These are phyloP conservation scores for Yamadazyma sp. DNA, from an alignment of 1,139 yeast genomes.

Conservation along the genomic window DNA sequence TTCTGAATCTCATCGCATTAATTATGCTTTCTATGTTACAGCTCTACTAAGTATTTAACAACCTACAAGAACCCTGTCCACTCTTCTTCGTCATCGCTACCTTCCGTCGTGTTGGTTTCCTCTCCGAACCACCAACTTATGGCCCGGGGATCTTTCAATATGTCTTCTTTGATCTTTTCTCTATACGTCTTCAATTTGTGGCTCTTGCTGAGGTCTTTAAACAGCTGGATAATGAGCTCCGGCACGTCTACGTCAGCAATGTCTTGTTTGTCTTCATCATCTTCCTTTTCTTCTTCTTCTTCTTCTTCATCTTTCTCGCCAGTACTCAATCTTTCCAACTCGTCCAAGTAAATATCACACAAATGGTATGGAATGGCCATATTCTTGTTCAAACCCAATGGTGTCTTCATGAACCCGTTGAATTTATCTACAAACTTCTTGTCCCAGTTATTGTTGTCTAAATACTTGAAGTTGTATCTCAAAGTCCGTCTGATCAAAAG, in stretches of 20 bases:
- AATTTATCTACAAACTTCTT: constrained; percentile 46
- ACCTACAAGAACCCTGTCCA: constrained; percentile 28
- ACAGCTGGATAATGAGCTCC: constrained; percentile 54
- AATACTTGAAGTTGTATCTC: constrained; percentile 60
- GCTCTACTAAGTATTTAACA: constrained; percentile 8
- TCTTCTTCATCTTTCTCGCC: constrained; percentile 2
- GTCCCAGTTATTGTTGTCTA: constrained; percentile 60
- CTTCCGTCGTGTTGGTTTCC: constrained; percentile 21
- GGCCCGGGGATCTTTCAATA: constrained; percentile 64
- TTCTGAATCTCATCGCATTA: constrained; percentile 5
- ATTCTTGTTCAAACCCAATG: constrained; percentile 59
- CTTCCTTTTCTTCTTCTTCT: constrained; percentile 35
- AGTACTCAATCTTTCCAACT: constrained; percentile 43
- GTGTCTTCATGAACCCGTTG: constrained; percentile 37
- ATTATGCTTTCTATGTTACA: constrained; percentile 3
- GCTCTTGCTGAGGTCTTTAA: constrained; percentile 48
- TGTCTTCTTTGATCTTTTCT: constrained; percentile 62
- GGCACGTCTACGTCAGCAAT: constrained; percentile 53
- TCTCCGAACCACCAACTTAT: constrained; percentile 61
- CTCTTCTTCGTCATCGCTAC: constrained; percentile 27
- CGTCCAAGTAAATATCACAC: constrained; percentile 82
- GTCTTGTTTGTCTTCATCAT: constrained; percentile 29
- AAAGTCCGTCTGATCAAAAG: constrained; percentile 76
- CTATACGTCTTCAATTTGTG: constrained; percentile 65
- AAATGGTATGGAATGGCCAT: constrained; percentile 83